Percentiles rank a stretch among this genome's conserved stretches.
Evolutionary conservation across 805 yeast genomes (phyloP).

Genomic region (Saccharomycopsis microspora): DNA sequence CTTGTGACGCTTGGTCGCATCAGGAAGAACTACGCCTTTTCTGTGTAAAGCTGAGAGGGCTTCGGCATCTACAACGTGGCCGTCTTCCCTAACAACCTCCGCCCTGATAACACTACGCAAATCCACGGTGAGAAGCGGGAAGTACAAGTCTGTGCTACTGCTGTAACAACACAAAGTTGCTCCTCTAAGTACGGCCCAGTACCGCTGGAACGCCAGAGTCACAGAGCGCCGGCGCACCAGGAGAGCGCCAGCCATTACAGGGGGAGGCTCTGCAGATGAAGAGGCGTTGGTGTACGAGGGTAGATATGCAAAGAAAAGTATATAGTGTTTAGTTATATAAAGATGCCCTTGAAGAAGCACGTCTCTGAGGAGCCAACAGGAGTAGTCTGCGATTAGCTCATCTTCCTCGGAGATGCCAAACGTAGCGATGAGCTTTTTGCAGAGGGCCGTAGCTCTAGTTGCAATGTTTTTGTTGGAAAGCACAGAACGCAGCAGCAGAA

Average conservation of each 20-base stretch:
- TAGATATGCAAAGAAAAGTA: conserved; percentile 69
- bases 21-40: background rate
- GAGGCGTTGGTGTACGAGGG: conserved; percentile 28
- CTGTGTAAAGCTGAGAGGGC: conserved; percentile 1
- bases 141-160: conserved; percentile 70
- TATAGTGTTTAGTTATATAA: conserved; percentile 50
- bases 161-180: conserved; percentile 58
- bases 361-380: conserved; percentile 74
- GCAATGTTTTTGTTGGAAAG: conserved; percentile 23
- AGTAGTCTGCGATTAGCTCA: conserved; percentile 45
- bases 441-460: conserved; percentile 27
- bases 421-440: conserved; percentile 24
- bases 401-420: conserved; percentile 45
- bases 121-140: conserved; percentile 70
- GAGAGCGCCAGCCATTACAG: conserved; percentile 39
- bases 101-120: conserved; percentile 51
- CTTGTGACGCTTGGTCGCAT: conserved; percentile 26
- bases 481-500: conserved; percentile 18
- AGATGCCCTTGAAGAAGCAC: conserved; percentile 81
- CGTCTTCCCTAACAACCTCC: conserved; percentile 27
- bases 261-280: conserved; percentile 21
- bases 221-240: conserved; percentile 26
- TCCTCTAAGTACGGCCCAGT: conserved; percentile 72
- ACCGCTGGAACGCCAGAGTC: conserved; percentile 29
- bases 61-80: background rate